These are phyloP conservation scores for Aegilops longissima DNA, from an alignment of 176 grass and related monocot species.

Conservation along the genomic window DNA sequence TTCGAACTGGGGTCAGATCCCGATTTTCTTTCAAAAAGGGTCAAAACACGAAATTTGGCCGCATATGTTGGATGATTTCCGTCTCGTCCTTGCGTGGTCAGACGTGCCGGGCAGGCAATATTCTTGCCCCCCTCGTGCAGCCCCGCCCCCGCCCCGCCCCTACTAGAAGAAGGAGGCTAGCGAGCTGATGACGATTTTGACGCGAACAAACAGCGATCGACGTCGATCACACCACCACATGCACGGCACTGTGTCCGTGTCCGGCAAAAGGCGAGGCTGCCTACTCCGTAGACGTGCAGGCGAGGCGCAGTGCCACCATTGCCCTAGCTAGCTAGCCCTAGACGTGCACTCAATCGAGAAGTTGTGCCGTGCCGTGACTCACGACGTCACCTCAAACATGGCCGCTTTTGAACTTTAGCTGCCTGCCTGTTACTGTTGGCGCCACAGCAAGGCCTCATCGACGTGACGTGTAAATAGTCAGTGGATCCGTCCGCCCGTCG, in stretches of 20 bases:
- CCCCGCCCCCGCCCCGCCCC: background rate
- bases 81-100: too few species aligned
- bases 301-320: background rate
- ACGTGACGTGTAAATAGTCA: conserved; percentile 20
- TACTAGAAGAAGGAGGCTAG: background rate
- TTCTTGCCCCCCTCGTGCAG: background rate
- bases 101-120: background rate
- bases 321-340: background rate
- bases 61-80: too few species aligned
- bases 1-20: too few species aligned
- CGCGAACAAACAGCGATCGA: background rate
- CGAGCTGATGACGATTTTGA: background rate
- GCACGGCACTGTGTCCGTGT: conserved; percentile 13
- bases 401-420: conserved; percentile 23
- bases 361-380: conserved; percentile 4
- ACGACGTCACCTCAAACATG: conserved; percentile 37
- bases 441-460: background rate
- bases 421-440: conserved; percentile 11
- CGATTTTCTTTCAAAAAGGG: too few species aligned
- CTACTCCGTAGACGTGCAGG: conserved; percentile 32
- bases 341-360: conserved; percentile 7
- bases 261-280: background rate
- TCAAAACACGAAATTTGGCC: too few species aligned
- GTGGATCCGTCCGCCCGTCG: background rate
- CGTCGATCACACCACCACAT: conserved; percentile 12